A percentile compares a stretch with the other conserved stretches of the same genome.
Evolutionary conservation across 78 protist genomes (phyloP).

Genomic region (Emiliania huxleyi): DNA sequence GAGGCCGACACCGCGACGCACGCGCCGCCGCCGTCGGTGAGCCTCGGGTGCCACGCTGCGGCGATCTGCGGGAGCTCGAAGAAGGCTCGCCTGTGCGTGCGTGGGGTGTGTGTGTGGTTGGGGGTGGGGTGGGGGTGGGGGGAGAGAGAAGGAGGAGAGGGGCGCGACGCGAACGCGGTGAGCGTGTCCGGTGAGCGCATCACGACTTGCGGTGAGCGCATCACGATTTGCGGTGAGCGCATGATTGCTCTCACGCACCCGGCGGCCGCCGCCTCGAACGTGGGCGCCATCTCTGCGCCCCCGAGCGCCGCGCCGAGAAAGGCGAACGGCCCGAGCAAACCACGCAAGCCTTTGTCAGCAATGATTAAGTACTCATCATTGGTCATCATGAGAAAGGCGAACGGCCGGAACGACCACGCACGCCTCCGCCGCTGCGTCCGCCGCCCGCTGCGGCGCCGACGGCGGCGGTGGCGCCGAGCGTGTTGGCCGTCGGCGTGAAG

Average conservation of each 20-base stretch:
- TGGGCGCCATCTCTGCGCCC: neutral
- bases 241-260: no score
- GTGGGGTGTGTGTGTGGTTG: no score
- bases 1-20: slow-evolving; percentile 7
- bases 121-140: no score
- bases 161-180: no score
- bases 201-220: no score
- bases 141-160: no score
- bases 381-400: neutral
- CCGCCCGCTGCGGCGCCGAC: neutral
- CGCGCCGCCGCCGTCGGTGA: neutral
- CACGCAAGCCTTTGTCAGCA: slow-evolving; percentile 12
- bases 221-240: no score
- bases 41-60: neutral
- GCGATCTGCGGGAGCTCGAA: neutral
- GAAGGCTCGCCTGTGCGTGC: neutral
- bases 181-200: no score
- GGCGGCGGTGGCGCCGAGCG: neutral
- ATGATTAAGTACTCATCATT: no score
- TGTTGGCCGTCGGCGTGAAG: neutral
- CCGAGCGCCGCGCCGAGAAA: neutral
- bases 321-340: neutral
- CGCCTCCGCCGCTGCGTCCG: neutral
- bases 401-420: neutral
- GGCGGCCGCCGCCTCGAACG: neutral